phyloP scores from a whole-genome alignment of 495 filamentous ascomycete genomes.

The Xeromyces bisporus region DNA sequence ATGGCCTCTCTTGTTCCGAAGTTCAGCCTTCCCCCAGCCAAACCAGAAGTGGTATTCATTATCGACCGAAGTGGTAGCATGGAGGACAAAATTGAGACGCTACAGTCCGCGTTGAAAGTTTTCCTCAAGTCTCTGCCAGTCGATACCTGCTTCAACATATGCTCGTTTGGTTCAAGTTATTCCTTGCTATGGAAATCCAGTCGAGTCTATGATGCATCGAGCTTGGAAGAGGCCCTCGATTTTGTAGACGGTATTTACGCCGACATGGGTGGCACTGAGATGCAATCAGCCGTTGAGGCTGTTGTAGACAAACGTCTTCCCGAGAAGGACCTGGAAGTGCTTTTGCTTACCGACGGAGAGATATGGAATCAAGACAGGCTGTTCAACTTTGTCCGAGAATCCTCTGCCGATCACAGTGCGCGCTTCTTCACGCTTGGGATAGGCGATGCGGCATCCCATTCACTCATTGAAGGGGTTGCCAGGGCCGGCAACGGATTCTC shows the following conservation, averaged over 20 bases:
- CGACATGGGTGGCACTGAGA: slow-evolving; percentile 53
- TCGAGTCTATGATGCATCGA: slow-evolving; percentile 33
- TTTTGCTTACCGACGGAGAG: slow-evolving; percentile 58
- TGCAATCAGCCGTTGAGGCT: slow-evolving; percentile 34
- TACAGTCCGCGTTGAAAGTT: slow-evolving; percentile 41
- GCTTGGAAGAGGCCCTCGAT: slow-evolving; percentile 30
- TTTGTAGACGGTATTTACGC: slow-evolving; percentile 33
- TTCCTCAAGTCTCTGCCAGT: slow-evolving; percentile 54
- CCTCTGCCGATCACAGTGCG: slow-evolving; percentile 24
- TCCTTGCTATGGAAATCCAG: slow-evolving; percentile 44
- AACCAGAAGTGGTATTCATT: slow-evolving; percentile 53
- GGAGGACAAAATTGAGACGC: slow-evolving; percentile 35
- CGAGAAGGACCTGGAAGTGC: slow-evolving; percentile 42
- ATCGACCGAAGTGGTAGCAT: slow-evolving; percentile 56
- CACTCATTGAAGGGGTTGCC: slow-evolving; percentile 51
- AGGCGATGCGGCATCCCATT: slow-evolving; percentile 40
- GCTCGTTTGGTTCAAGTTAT: slow-evolving; percentile 41
- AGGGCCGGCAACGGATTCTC: slow-evolving; percentile 50
- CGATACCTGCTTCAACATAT: slow-evolving; percentile 58
- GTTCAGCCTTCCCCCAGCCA: slow-evolving; percentile 34
- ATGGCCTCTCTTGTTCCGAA: slow-evolving; percentile 14
- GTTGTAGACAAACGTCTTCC: slow-evolving; percentile 32
- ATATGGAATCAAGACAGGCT: slow-evolving; percentile 40
- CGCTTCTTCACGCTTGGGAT: slow-evolving; percentile 54
- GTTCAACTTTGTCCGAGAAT: slow-evolving; percentile 32